These are phyloP conservation scores for Periconia macrospinosa DNA, from an alignment of 2,329 filamentous ascomycete genomes.

Conservation along the genomic window DNA sequence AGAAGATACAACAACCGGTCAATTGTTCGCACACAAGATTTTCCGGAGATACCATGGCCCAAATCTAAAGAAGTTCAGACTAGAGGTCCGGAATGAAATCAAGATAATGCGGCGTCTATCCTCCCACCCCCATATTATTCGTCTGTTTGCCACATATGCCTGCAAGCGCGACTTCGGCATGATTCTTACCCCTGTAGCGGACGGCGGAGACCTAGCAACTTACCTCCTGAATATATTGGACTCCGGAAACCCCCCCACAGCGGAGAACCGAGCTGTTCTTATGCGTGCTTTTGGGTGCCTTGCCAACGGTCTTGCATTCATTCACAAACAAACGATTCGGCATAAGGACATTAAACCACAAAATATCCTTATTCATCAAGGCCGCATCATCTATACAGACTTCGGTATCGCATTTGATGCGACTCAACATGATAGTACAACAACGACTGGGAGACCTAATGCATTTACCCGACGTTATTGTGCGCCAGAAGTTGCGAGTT, in stretches of 20 bases:
- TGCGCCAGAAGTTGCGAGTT: conserved; percentile 18
- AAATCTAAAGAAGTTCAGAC: too few species aligned
- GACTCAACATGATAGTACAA: conserved; percentile 11
- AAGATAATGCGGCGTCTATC: conserved; percentile 13
- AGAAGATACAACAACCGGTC: too few species aligned
- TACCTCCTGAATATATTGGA: conserved; percentile 13
- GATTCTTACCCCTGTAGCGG: conserved; percentile 19
- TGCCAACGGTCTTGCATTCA: conserved; percentile 14
- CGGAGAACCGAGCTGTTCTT: background rate
- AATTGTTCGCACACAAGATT: too few species aligned
- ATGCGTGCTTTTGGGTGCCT: conserved; percentile 19
- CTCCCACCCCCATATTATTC: conserved; percentile 15
- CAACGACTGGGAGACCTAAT: conserved; percentile 11
- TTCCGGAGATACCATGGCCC: too few species aligned
- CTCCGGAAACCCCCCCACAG: background rate
- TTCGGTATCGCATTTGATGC: conserved; percentile 21
- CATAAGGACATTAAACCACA: conserved; percentile 26
- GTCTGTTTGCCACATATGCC: conserved; percentile 16
- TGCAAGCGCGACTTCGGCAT: conserved; percentile 8
- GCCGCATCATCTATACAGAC: conserved; percentile 19
- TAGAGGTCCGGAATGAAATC: conserved; percentile 10
- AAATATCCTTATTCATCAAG: conserved; percentile 21
- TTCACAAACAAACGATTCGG: conserved; percentile 17
- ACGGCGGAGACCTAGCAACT: conserved; percentile 19
- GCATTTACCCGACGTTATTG: conserved; percentile 15